Base-by-base conservation (phyloP, 768 basidiomycete species). In the Terana coerulea region DNA sequence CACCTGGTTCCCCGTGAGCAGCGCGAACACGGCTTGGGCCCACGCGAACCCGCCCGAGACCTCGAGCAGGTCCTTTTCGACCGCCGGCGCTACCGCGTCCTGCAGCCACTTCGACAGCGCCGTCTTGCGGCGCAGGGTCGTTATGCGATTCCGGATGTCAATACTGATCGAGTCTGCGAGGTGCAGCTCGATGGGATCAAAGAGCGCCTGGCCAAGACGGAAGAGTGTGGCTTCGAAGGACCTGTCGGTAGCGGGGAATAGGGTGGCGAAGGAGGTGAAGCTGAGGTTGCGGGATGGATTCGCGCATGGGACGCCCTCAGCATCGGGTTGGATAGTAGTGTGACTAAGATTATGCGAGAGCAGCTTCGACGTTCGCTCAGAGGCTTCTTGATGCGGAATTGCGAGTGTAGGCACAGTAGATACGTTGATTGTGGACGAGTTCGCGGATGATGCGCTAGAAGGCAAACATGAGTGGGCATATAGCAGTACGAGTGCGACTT, bases 1-100 rank as follows among this genome's bases (percentile, higher is more conserved):
- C n/a, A 95, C 71, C 62, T 98, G 89, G 65, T 97, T 80, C 2
- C 94, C 95, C 0, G 89, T 88, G 2, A 99, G 78, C 49, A 86
- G 79, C 1, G 83, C 78, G 66, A 95, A 97, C 19, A 88, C 79
- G 10, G 74, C 68, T 2, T 76, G 67, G 21, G 84, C 73, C 7
- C 76, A 62, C 14, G 73, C 69, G 5, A 33, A 40, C 25, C 39
- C 46, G 3, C 37, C 46, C 0, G 69, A 61, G 10, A 75, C 66
- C 34, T 76, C 74, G 47, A 76, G 75, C 25, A 93, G 69, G 58
- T 92, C 88, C 3, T 77, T 72, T 40, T 95, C 92, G 15, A 95
- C 84, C 0, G 75, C 64, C 2, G 85, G 69, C 3, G 82, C 75
- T 7, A 94, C 87, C 8, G 82, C 79, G 6, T 78, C 74, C 65